Conservation (phyloP, 2,329 filamentous ascomycete species). For the Xylariaceae sp. region DNA sequence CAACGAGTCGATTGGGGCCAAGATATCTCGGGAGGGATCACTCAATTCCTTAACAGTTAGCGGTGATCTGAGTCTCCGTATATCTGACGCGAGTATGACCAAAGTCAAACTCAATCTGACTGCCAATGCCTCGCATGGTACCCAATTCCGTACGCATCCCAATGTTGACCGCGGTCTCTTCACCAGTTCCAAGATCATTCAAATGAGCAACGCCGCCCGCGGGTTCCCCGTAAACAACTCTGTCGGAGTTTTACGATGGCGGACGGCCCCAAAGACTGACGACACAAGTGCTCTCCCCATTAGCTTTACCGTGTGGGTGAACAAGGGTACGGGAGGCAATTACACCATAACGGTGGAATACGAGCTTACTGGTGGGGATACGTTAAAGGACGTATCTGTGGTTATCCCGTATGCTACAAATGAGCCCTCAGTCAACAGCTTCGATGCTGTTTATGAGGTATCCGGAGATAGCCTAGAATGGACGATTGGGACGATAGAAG, state of each 20-base stretch:
- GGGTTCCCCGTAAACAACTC: slow-evolving; percentile 95
- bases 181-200: slow-evolving; percentile 80
- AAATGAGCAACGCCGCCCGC: slow-evolving; percentile 85
- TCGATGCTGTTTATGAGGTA: slow-evolving; percentile 93
- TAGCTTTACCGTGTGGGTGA: slow-evolving; percentile 97
- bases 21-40: slow-evolving; percentile 84
- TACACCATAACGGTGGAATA: slow-evolving; percentile 96
- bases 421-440: slow-evolving; percentile 89
- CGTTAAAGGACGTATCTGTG: slow-evolving; percentile 83
- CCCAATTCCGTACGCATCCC: slow-evolving; percentile 92
- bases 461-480: slow-evolving; percentile 92
- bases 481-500: slow-evolving; percentile 86
- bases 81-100: slow-evolving; percentile 85
- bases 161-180: slow-evolving; percentile 93
- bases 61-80: slow-evolving; percentile 89
- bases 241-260: slow-evolving; percentile 93
- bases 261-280: slow-evolving; percentile 79
- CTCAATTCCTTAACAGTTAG: slow-evolving; percentile 87
- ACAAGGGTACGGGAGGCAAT: slow-evolving; percentile 79
- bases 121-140: slow-evolving; percentile 78
- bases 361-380: slow-evolving; percentile 81
- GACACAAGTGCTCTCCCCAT: slow-evolving; percentile 85
- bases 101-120: slow-evolving; percentile 87
- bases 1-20: slow-evolving; percentile 88
- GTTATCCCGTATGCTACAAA: slow-evolving; percentile 84